Evolutionary conservation across 495 filamentous ascomycete genomes (phyloP).

Genomic region (Aspergillus steynii): DNA sequence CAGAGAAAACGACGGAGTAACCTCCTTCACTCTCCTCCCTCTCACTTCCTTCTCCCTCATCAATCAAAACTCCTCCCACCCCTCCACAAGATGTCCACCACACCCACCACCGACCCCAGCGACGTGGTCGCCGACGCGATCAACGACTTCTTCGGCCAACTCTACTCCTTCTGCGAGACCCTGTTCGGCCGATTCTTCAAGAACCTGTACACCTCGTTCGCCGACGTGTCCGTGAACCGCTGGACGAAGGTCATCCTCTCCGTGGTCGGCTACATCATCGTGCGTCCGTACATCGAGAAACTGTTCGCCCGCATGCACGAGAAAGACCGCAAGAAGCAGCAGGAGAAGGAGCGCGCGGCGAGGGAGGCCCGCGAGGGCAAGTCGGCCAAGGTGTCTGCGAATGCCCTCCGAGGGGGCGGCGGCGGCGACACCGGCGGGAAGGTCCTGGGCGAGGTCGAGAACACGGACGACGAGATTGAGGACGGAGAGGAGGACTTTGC

Average conservation of each 20-base stretch:
- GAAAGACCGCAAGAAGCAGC: slow-evolving; percentile 53
- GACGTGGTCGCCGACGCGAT: slow-evolving; percentile 31
- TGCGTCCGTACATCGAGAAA: slow-evolving; percentile 65
- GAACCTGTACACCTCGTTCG: slow-evolving; percentile 58
- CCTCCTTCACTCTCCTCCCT: background rate
- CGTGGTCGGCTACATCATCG: slow-evolving; percentile 60
- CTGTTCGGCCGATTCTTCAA: slow-evolving; percentile 42
- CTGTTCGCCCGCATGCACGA: slow-evolving; percentile 56
- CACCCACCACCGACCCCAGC: slow-evolving; percentile 29
- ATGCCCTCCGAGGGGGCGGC: slow-evolving; percentile 54
- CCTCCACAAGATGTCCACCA: slow-evolving; percentile 17
- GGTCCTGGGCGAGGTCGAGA: slow-evolving; percentile 43
- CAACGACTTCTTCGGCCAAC: slow-evolving; percentile 36
- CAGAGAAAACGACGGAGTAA: slow-evolving; percentile 8
- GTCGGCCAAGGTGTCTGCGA: slow-evolving; percentile 62
- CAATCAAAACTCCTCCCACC: slow-evolving; percentile 7
- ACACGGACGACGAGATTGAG: slow-evolving; percentile 57
- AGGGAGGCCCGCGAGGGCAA: slow-evolving; percentile 43
- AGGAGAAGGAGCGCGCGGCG: slow-evolving; percentile 46
- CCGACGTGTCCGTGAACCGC: slow-evolving; percentile 51
- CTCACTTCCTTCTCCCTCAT: background rate
- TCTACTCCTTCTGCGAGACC: slow-evolving; percentile 30
- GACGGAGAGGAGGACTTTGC: slow-evolving; percentile 55
- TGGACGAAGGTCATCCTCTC: slow-evolving; percentile 64
- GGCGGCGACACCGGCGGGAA: slow-evolving; percentile 39